phyloP scores from a whole-genome alignment of 1,284 basidiomycete species.

The Psilocybe mexicana region DNA sequence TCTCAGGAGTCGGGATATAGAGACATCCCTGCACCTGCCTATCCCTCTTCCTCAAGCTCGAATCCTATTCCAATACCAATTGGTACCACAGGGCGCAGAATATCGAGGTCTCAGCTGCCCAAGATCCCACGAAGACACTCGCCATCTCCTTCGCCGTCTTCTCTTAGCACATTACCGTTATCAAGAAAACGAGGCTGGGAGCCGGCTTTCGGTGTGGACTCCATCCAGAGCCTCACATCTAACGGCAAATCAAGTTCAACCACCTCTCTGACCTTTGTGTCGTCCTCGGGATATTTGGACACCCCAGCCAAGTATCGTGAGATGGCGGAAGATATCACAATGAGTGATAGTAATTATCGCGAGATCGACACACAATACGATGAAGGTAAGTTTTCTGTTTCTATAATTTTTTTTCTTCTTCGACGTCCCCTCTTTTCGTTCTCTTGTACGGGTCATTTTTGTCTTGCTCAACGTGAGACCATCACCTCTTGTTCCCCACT shows the following conservation, averaged over 20 bases:
- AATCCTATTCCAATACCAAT: slow-evolving; percentile 4
- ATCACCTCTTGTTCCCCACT: not conserved
- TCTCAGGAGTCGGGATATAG: slow-evolving; percentile 3
- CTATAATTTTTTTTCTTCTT: not conserved
- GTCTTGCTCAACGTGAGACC: not conserved
- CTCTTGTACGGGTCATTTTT: slow-evolving; percentile 3
- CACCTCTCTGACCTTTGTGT: slow-evolving; percentile 49
- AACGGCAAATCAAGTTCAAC: slow-evolving; percentile 41
- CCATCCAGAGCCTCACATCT: slow-evolving; percentile 8
- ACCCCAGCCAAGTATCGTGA: slow-evolving; percentile 64
- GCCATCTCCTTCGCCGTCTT: slow-evolving; percentile 29
- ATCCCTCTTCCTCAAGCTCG: slow-evolving; percentile 8
- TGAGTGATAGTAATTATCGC: slow-evolving; percentile 14
- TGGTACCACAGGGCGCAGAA: slow-evolving; percentile 6
- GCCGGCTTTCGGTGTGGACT: slow-evolving; percentile 43
- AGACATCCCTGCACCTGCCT: not conserved
- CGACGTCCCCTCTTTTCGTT: not conserved
- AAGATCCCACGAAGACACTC: slow-evolving; percentile 20
- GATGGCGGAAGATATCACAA: slow-evolving; percentile 35
- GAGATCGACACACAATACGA: slow-evolving; percentile 9
- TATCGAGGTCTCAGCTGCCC: slow-evolving; percentile 21
- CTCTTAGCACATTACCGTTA: slow-evolving; percentile 38
- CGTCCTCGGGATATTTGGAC: slow-evolving; percentile 62
- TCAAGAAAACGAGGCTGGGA: slow-evolving; percentile 71
- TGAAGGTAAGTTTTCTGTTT: slow-evolving; percentile 10